Percentiles rank a stretch among this genome's conserved stretches.
phyloP scores from a whole-genome alignment of 2,329 filamentous ascomycete genomes.

The Hawksworthiomyces lignivorus region DNA sequence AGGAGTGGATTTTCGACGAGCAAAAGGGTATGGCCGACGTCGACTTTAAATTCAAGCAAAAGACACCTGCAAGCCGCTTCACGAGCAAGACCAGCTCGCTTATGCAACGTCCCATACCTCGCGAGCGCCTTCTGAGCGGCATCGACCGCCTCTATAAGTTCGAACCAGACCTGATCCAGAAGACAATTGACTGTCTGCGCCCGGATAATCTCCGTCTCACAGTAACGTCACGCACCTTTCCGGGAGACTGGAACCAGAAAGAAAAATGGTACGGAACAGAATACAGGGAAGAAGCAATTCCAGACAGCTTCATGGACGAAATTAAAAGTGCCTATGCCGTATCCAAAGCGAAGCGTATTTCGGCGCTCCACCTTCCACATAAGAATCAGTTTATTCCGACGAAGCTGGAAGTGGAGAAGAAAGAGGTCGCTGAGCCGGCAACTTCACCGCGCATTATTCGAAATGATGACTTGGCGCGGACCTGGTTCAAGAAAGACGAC shows the following conservation, averaged over 20 bases:
- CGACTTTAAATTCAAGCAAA: constrained; percentile 91
- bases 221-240: constrained; percentile 74
- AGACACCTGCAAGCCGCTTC: constrained; percentile 81
- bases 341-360: constrained; percentile 49
- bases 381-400: constrained; percentile 95
- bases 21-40: constrained; percentile 85
- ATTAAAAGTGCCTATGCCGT: constrained; percentile 57
- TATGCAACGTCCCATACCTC: constrained; percentile 85
- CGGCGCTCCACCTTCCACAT: constrained; percentile 76
- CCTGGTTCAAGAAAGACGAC: constrained; percentile 98
- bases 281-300: constrained; percentile 75
- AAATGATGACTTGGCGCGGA: constrained; percentile 70
- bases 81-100: constrained; percentile 75
- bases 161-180: constrained; percentile 65
- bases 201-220: constrained; percentile 87
- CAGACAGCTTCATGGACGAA: constrained; percentile 64
- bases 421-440: constrained; percentile 69
- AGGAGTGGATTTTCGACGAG: constrained; percentile 92
- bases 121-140: constrained; percentile 82
- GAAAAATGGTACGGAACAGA: constrained; percentile 99
- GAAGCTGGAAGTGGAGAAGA: constrained; percentile 90
- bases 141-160: constrained; percentile 71
- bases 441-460: constrained; percentile 73
- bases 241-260: constrained; percentile 75
- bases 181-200: constrained; percentile 64